These are phyloP conservation scores for Aspergillus proliferans DNA, from an alignment of 2,329 filamentous ascomycete genomes.

Conservation along the genomic window DNA sequence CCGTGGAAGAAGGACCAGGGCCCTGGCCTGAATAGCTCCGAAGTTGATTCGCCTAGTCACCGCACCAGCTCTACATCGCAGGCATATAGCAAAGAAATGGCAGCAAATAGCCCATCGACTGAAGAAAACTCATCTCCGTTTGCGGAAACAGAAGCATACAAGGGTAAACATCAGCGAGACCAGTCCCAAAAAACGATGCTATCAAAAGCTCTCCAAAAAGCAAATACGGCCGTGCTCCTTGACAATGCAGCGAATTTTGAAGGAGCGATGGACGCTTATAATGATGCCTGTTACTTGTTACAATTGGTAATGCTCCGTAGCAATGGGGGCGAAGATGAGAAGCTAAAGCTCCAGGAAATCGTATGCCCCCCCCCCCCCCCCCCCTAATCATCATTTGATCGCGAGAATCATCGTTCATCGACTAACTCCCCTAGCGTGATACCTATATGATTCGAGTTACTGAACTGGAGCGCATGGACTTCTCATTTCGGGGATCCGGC, in stretches of 20 bases:
- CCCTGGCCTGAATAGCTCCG: neutral
- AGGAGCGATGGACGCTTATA: slow-evolving; percentile 82
- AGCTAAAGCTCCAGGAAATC: slow-evolving; percentile 80
- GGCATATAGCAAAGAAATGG: slow-evolving; percentile 10
- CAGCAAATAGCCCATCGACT: slow-evolving; percentile 13
- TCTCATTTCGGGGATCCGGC: slow-evolving; percentile 42
- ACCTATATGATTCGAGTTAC: slow-evolving; percentile 88
- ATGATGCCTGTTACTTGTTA: slow-evolving; percentile 80
- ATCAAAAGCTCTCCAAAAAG: slow-evolving; percentile 89
- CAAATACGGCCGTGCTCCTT: slow-evolving; percentile 88
- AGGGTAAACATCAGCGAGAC: slow-evolving; percentile 34
- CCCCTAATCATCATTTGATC: neutral
- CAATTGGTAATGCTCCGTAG: slow-evolving; percentile 83
- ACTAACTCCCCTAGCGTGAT: slow-evolving; percentile 54
- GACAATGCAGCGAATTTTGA: slow-evolving; percentile 96
- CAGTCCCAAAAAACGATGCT: slow-evolving; percentile 90
- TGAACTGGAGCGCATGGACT: slow-evolving; percentile 69
- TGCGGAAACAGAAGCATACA: slow-evolving; percentile 19
- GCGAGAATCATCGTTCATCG: neutral
- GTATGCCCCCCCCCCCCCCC: too few relatives aligned
- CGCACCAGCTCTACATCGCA: slow-evolving; percentile 1
- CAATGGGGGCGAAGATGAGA: slow-evolving; percentile 75
- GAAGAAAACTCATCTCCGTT: slow-evolving; percentile 21
- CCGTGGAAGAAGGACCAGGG: slow-evolving; percentile 3
- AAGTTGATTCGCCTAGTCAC: slow-evolving; percentile 2